These are phyloP conservation scores for Pachyrhizus erosus DNA, from an alignment of 306 rosid species.

Conservation along the genomic window DNA sequence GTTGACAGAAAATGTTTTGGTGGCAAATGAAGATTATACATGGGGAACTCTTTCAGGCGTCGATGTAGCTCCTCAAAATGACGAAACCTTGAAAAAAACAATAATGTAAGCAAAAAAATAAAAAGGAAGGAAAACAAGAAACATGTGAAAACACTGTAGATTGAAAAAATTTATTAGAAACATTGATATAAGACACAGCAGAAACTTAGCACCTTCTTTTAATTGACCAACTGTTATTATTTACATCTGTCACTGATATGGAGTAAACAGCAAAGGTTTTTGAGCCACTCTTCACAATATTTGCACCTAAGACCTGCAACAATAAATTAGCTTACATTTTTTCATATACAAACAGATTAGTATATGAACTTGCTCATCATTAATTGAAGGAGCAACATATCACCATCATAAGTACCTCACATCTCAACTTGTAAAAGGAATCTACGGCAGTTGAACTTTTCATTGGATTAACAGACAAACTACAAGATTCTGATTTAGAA, in stretches of 20 bases:
- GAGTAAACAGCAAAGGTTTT: slow-evolving; percentile 96
- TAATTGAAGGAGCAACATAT: slow-evolving; percentile 30
- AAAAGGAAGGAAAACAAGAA: background rate
- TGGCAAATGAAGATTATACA: slow-evolving; percentile 93
- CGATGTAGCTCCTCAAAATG: slow-evolving; percentile 99
- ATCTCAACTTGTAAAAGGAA: slow-evolving; percentile 89
- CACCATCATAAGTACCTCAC: slow-evolving; percentile 75
- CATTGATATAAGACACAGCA: slow-evolving; percentile 27
- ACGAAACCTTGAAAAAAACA: slow-evolving; percentile 71
- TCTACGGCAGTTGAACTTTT: slow-evolving; percentile 65
- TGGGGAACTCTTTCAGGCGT: slow-evolving; percentile 88
- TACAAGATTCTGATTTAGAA: slow-evolving; percentile 50
- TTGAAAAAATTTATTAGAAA: slow-evolving; percentile 30
- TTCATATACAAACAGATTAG: slow-evolving; percentile 39
- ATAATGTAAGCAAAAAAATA: slow-evolving; percentile 22
- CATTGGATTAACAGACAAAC: slow-evolving; percentile 57
- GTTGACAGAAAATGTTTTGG: slow-evolving; percentile 97
- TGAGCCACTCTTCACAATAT: slow-evolving; percentile 94
- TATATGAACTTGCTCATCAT: slow-evolving; percentile 24
- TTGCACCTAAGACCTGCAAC: slow-evolving; percentile 95
- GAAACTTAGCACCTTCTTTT: slow-evolving; percentile 81
- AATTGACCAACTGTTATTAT: slow-evolving; percentile 94
- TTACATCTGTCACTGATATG: slow-evolving; percentile 84
- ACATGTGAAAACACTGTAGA: slow-evolving; percentile 23
- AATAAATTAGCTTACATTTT: slow-evolving; percentile 44